A percentile compares a stretch with the other conserved stretches of the same genome.
Conservation (phyloP, 225 moss, liverwort and hornwort genomes). For the Thuidium tamariscinum region DNA sequence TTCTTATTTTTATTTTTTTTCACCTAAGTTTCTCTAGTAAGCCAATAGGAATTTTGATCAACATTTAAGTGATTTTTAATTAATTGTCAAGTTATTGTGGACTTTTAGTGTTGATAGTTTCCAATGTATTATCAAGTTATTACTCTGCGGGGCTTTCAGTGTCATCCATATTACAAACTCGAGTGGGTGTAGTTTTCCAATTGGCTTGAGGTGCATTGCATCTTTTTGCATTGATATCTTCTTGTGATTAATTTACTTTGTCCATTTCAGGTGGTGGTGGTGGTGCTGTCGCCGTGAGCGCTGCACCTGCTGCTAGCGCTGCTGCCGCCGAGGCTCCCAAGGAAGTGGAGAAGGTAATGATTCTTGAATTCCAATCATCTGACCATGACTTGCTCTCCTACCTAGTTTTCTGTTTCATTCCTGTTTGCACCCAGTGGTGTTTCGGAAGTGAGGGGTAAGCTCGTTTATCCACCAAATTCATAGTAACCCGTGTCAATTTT, state of each 20-base stretch:
- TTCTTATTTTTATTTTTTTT: neutral
- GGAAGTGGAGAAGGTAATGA: conserved; percentile 34
- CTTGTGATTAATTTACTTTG: neutral
- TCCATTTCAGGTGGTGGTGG: conserved; percentile 47
- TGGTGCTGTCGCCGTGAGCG: conserved; percentile 46
- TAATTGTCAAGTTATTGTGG: neutral
- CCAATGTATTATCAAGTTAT: neutral
- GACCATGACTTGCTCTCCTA: too few species aligned
- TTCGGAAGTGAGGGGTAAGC: too few species aligned
- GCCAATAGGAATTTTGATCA: neutral
- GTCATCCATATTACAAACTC: neutral
- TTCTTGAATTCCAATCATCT: neutral
- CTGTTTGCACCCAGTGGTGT: neutral
- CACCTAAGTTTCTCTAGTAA: neutral
- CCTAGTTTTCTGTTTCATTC: neutral
- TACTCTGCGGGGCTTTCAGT: neutral
- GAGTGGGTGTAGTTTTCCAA: neutral
- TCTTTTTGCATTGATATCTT: too few species aligned
- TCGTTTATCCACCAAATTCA: neutral
- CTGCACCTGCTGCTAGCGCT: conserved; percentile 32
- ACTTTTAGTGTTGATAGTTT: neutral
- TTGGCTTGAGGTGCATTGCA: neutral
- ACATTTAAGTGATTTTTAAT: neutral
- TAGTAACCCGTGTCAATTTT: neutral
- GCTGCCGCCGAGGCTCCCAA: conserved; percentile 26